Evolutionary conservation across 139 green algal species (phyloP), one percentile per base, ranked within the genome.

Genomic region (Nannochloris sp.): DNA sequence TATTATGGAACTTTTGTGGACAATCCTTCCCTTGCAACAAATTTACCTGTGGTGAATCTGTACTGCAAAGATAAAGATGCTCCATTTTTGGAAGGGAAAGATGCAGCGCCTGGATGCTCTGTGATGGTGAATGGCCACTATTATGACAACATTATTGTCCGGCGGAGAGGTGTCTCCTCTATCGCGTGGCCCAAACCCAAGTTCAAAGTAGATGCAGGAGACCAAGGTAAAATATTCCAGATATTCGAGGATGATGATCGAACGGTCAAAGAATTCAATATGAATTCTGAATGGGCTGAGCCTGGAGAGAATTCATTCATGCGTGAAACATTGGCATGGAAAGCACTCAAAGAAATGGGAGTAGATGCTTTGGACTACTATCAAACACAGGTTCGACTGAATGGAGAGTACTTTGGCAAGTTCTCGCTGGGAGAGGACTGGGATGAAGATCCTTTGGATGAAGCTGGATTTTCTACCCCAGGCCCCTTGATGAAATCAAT

Each of bases 291-390:
- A 27, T 83, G 73, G 60, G 24, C 75, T 8, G 88, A 94, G 72
- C 76, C 89, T 5, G 88, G 88, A 4, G 78, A 91, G 65, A 80
- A 84, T 51, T 85, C 71, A 48, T 95, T 91, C 78, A 89, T 93
- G 80, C 62, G 83, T 0, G 79, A 87, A 54, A 61, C 68, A 24
- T 57, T 90, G 5, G 74, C 65, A 7, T 80, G 71, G 56, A 24
- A 78, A 48, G 54, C 73, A 0, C 67, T 88, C 15, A 21, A 11
- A 12, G 29, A 76, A 29, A 76, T 76, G 59, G 62, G 68, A 36
- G 61, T 77, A 5, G 36, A 67, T 18, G 57, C 57, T 1, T 43
- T 78, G 4, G 12, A 71, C 6, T 74, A 78, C 5, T 87, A 80
- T 56, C 66, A 93, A 57, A 25, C 91, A 9, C 59, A 81, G 19